phyloP scores from a whole-genome alignment of 371 early-diverging fungal genomes.

The Circinella minor region DNA sequence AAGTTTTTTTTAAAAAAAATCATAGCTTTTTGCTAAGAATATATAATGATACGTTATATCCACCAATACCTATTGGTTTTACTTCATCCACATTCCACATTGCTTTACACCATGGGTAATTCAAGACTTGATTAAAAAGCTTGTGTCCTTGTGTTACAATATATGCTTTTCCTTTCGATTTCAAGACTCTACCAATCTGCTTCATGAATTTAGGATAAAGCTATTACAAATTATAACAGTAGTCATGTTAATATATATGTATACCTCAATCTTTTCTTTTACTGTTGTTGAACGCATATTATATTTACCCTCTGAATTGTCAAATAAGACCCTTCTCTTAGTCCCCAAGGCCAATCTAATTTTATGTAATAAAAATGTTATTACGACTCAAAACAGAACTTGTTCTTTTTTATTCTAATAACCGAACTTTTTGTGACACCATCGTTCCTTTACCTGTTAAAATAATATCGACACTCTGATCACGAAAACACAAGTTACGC shows the following conservation, averaged over 20 bases:
- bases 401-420: too few relatives aligned
- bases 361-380: not conserved
- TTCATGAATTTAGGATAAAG: slow-evolving; percentile 51
- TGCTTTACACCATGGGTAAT: slow-evolving; percentile 40
- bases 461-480: slow-evolving; percentile 38
- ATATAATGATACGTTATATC: slow-evolving; percentile 42
- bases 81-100: slow-evolving; percentile 33
- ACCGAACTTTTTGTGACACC: too few relatives aligned
- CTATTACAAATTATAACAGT: slow-evolving; percentile 18
- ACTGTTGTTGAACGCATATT: too few relatives aligned
- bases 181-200: slow-evolving; percentile 36
- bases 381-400: not conserved
- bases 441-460: slow-evolving; percentile 36
- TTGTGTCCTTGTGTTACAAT: slow-evolving; percentile 52
- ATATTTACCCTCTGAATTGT: slow-evolving; percentile 40
- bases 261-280: too few relatives aligned
- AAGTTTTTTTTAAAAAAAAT: not conserved
- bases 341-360: slow-evolving; percentile 55
- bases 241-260: not conserved
- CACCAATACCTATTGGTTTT: slow-evolving; percentile 43
- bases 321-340: slow-evolving; percentile 40
- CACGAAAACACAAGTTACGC: slow-evolving; percentile 34
- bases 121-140: slow-evolving; percentile 40
- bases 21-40: slow-evolving; percentile 21
- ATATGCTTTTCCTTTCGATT: slow-evolving; percentile 39